phyloP scores from a whole-genome alignment of 768 basidiomycete species.

The Dacryopinax primogenitus region DNA sequence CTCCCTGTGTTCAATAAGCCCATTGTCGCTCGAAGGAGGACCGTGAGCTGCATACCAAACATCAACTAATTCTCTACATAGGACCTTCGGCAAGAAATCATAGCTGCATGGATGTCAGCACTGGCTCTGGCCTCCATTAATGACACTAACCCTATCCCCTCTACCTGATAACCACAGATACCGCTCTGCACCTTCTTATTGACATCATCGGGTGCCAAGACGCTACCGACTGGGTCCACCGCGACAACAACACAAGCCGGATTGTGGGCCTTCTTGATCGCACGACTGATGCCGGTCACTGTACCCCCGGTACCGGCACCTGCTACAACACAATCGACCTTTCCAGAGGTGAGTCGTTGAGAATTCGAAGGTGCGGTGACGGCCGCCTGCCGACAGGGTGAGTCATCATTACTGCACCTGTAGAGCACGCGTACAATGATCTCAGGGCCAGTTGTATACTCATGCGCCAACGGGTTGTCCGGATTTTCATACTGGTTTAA shows the following conservation, averaged over 20 bases:
- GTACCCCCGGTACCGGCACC: conserved; percentile 95
- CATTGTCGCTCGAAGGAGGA: neutral
- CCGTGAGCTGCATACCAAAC: conserved; percentile 29
- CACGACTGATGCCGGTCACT: conserved; percentile 71
- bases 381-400: conserved; percentile 36
- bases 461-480: conserved; percentile 86
- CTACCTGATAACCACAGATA: conserved; percentile 50
- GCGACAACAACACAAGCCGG: conserved; percentile 62
- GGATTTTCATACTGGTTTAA: conserved; percentile 60
- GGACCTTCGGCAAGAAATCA: conserved; percentile 80
- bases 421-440: conserved; percentile 42
- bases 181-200: conserved; percentile 41
- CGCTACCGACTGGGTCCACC: conserved; percentile 87
- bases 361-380: conserved; percentile 48
- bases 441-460: conserved; percentile 79
- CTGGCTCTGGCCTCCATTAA: neutral
- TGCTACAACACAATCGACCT: conserved; percentile 70
- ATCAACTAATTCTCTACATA: conserved; percentile 59
- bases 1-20: conserved; percentile 34
- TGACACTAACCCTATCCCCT: conserved; percentile 69
- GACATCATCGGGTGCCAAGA: conserved; percentile 64
- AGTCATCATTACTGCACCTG: neutral
- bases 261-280: conserved; percentile 69
- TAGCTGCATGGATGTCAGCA: conserved; percentile 32
- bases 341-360: conserved; percentile 47